Percentiles rank a stretch among this genome's conserved stretches.
Conservation (phyloP, 495 filamentous ascomycete genomes). For the Daldinia childiae region DNA sequence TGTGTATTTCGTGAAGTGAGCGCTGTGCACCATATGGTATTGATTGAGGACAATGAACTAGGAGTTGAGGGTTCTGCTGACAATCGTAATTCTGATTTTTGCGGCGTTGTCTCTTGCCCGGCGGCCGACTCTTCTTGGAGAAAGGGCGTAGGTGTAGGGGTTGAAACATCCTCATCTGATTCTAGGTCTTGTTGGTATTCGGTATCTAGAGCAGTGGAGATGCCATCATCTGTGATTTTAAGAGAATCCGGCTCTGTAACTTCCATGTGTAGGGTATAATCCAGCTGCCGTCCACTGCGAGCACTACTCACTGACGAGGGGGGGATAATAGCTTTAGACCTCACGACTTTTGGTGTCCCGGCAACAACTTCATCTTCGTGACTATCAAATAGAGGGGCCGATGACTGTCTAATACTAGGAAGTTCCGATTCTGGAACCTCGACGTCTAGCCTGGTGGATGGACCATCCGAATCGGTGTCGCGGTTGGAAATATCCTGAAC, state of each 20-base stretch:
- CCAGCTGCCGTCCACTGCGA: conserved; percentile 53
- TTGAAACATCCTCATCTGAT: conserved; percentile 21
- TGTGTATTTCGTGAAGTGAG: conserved; percentile 42
- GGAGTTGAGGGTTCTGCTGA: conserved; percentile 31
- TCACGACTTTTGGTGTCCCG: conserved; percentile 38
- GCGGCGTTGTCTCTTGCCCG: neutral
- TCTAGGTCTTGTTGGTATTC: conserved; percentile 5
- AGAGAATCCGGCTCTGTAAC: conserved; percentile 40
- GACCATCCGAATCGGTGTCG: neutral
- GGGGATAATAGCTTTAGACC: conserved; percentile 19
- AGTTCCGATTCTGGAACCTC: conserved; percentile 16
- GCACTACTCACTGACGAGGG: conserved; percentile 49
- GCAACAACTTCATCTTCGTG: conserved; percentile 31
- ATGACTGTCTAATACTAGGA: conserved; percentile 27
- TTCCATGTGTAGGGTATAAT: conserved; percentile 47
- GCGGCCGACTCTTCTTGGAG: conserved; percentile 21
- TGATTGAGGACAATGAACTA: conserved; percentile 50
- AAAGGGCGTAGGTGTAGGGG: conserved; percentile 11
- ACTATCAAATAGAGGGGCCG: conserved; percentile 23
- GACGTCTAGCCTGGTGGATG: conserved; percentile 8
- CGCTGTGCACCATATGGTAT: conserved; percentile 49
- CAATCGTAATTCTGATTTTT: neutral
- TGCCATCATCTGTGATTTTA: conserved; percentile 33
- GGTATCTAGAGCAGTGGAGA: neutral
- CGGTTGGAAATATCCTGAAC: conserved; percentile 5